These are phyloP conservation scores for Mycena vulgaris DNA, from an alignment of 768 basidiomycete species.

Conservation along the genomic window DNA sequence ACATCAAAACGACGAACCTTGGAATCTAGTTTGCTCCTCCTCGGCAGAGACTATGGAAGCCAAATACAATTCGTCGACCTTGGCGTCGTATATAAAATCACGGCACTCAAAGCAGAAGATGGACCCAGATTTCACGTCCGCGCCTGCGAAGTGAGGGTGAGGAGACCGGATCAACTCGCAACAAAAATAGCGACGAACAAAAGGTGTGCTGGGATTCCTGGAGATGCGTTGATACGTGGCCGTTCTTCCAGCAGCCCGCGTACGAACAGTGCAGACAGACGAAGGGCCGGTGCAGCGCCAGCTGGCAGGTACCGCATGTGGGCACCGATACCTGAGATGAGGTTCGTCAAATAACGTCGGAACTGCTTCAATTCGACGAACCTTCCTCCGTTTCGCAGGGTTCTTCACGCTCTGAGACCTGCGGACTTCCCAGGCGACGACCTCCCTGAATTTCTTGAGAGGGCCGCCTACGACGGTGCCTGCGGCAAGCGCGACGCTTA, in stretches of 20 bases:
- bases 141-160: conserved; percentile 53
- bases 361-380: neutral
- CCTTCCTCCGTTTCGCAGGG: conserved; percentile 26
- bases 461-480: conserved; percentile 3
- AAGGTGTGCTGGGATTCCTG: conserved; percentile 23
- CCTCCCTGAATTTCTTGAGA: conserved; percentile 24
- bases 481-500: conserved; percentile 17
- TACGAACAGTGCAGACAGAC: conserved; percentile 36
- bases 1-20: conserved; percentile 12
- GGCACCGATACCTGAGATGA: conserved; percentile 6
- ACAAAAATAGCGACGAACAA: conserved; percentile 3
- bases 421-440: conserved; percentile 31
- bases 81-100: conserved; percentile 67
- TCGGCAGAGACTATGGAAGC: conserved; percentile 24
- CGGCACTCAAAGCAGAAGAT: conserved; percentile 71
- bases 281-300: conserved; percentile 31
- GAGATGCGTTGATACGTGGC: conserved; percentile 31
- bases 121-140: conserved; percentile 68
- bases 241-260: conserved; percentile 37
- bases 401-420: conserved; percentile 31
- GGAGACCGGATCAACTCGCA: neutral
- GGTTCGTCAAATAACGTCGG: neutral
- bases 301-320: conserved; percentile 30
- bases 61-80: conserved; percentile 51
- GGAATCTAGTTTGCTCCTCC: conserved; percentile 34